A percentile compares a stretch with the other conserved stretches of the same genome.
Conservation (phyloP, 805 yeast genomes). For the Candida lessepsii region DNA sequence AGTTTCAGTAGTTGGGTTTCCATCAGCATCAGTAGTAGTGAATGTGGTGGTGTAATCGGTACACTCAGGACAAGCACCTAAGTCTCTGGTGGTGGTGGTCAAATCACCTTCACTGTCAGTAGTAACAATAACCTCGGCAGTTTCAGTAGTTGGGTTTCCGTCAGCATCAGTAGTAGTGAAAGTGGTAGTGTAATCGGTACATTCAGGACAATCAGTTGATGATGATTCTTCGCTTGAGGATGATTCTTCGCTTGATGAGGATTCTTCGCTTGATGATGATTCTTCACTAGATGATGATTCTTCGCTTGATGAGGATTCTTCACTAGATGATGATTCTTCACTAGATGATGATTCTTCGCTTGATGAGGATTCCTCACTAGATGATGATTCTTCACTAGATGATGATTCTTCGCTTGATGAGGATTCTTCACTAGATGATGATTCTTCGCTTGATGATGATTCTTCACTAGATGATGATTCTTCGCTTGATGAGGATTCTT, state of each 20-base stretch:
- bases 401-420: conserved; percentile 8
- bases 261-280: conserved; percentile 9
- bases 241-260: not conserved
- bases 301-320: conserved; percentile 10
- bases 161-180: too few species aligned
- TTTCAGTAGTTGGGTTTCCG: too few species aligned
- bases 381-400: not conserved
- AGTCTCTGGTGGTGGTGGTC: too few species aligned
- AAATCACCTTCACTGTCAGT: too few species aligned
- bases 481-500: not conserved
- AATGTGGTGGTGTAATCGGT: too few species aligned
- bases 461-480: not conserved
- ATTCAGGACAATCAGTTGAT: not conserved
- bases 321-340: not conserved
- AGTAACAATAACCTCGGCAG: too few species aligned
- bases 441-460: conserved; percentile 9
- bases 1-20: too few species aligned
- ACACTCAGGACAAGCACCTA: too few species aligned
- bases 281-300: not conserved
- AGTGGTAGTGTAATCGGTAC: conserved; percentile 14
- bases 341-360: not conserved
- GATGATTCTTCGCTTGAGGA: conserved; percentile 4
- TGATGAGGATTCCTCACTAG: not conserved
- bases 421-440: not conserved
- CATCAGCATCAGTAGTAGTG: too few species aligned